Evolutionary conservation across 164 flowering plant genomes (phyloP).

Genomic region (Nymphaea colorata): DNA sequence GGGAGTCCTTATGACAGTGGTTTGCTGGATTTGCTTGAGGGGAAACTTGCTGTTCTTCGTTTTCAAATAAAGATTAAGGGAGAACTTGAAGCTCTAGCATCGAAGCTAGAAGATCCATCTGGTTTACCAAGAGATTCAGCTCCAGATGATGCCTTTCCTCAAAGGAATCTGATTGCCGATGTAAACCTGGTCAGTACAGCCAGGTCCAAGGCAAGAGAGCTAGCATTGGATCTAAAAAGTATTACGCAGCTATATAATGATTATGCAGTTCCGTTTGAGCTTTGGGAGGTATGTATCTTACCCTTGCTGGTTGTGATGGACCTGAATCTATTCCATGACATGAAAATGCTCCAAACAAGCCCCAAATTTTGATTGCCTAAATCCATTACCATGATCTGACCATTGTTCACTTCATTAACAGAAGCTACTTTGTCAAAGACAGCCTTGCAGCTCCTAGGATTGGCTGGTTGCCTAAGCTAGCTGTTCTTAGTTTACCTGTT

Average conservation of each 20-base stretch:
- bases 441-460: too few relatives aligned
- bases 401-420: too few relatives aligned
- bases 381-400: too few relatives aligned
- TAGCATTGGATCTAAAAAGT: conserved; percentile 79
- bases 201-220: conserved; percentile 67
- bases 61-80: conserved; percentile 89
- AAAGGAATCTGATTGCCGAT: conserved; percentile 18
- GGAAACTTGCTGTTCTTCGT: conserved; percentile 86
- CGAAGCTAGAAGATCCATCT: conserved; percentile 35
- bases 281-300: conserved; percentile 66
- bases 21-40: conserved; percentile 83
- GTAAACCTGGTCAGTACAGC: conserved; percentile 28
- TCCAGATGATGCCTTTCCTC: conserved; percentile 33
- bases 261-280: conserved; percentile 93
- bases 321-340: too few relatives aligned
- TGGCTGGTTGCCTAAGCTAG: too few relatives aligned
- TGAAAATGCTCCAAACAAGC: too few relatives aligned
- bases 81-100: conserved; percentile 55
- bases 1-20: conserved; percentile 56
- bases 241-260: conserved; percentile 93
- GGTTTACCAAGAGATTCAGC: conserved; percentile 23
- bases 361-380: too few relatives aligned
- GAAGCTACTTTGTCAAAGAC: too few relatives aligned
- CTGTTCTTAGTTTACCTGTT: too few relatives aligned
- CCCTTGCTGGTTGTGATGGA: not conserved